Conservation (phyloP, 176 grass and related monocot genomes). For the Eleusine coracana region DNA sequence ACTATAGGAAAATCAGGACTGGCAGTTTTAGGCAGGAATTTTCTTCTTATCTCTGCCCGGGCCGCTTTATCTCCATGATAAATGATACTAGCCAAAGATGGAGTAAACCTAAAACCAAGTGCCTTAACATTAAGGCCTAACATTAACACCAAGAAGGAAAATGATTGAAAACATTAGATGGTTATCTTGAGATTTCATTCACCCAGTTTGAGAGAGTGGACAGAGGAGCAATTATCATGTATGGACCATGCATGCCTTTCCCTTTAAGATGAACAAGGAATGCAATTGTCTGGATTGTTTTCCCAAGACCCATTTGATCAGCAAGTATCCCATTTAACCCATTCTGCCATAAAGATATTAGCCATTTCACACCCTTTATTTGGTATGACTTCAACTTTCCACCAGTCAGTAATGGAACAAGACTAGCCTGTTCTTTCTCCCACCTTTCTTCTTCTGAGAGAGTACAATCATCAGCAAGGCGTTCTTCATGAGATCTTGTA, state of each 20-base stretch:
- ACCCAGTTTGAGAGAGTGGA: constrained; percentile 99
- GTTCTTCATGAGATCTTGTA: constrained; percentile 66
- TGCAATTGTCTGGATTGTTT: constrained; percentile 96
- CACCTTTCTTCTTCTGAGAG: constrained; percentile 74
- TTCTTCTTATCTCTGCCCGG: constrained; percentile 79
- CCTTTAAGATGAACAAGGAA: constrained; percentile 98
- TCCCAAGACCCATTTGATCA: constrained; percentile 99
- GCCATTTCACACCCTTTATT: constrained; percentile 98
- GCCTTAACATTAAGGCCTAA: constrained; percentile 28
- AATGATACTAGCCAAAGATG: constrained; percentile 71
- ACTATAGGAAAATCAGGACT: constrained; percentile 77
- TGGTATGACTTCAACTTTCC: constrained; percentile 92
- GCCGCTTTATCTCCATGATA: constrained; percentile 79
- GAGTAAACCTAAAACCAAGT: constrained; percentile 72
- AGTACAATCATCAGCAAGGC: constrained; percentile 51
- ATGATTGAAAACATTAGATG: constrained; percentile 1
- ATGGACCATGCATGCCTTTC: constrained; percentile 86
- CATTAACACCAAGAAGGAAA: background rate
- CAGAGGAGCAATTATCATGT: constrained; percentile 89
- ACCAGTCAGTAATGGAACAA: constrained; percentile 92
- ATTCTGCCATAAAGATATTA: constrained; percentile 98
- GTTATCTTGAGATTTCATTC: constrained; percentile 81
- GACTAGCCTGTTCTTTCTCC: constrained; percentile 70
- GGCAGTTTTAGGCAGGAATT: constrained; percentile 64
- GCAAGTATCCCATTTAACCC: constrained; percentile 93